Percentiles rank a stretch among this genome's conserved stretches.
phyloP scores from a whole-genome alignment of 2,329 filamentous ascomycete genomes.

The Fusarium xylarioides region DNA sequence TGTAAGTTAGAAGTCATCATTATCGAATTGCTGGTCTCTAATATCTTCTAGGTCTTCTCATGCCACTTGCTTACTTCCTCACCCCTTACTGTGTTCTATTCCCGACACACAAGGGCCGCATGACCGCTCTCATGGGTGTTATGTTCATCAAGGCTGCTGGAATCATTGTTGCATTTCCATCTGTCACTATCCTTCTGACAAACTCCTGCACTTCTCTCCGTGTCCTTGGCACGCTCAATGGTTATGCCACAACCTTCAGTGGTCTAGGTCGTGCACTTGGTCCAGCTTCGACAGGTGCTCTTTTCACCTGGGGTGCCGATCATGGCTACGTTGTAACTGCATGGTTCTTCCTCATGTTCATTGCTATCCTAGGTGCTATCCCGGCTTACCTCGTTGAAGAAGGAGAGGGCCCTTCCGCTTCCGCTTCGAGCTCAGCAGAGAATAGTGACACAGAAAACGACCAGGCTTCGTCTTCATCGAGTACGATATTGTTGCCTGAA shows the following conservation, averaged over 20 bases:
- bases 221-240: slow-evolving; percentile 89
- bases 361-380: slow-evolving; percentile 72
- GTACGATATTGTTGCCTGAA: slow-evolving; percentile 34
- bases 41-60: slow-evolving; percentile 61
- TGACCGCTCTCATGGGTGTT: slow-evolving; percentile 70
- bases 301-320: slow-evolving; percentile 81
- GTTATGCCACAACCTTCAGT: slow-evolving; percentile 84
- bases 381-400: slow-evolving; percentile 80
- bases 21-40: not conserved
- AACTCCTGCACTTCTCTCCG: slow-evolving; percentile 79
- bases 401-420: slow-evolving; percentile 69
- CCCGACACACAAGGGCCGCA: slow-evolving; percentile 57
- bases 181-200: slow-evolving; percentile 87
- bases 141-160: slow-evolving; percentile 79
- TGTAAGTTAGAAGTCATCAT: slow-evolving; percentile 46
- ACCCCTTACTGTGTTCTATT: slow-evolving; percentile 82
- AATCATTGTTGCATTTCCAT: slow-evolving; percentile 88
- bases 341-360: slow-evolving; percentile 78
- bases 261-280: slow-evolving; percentile 83
- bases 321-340: slow-evolving; percentile 79
- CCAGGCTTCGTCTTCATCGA: slow-evolving; percentile 20
- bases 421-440: slow-evolving; percentile 45
- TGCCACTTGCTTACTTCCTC: slow-evolving; percentile 81
- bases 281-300: slow-evolving; percentile 75
- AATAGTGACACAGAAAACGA: slow-evolving; percentile 46